Percentiles rank a stretch among this genome's conserved stretches.
phyloP scores from a whole-genome alignment of 2,329 filamentous ascomycete species.

The Pseudogymnoascus sp. region DNA sequence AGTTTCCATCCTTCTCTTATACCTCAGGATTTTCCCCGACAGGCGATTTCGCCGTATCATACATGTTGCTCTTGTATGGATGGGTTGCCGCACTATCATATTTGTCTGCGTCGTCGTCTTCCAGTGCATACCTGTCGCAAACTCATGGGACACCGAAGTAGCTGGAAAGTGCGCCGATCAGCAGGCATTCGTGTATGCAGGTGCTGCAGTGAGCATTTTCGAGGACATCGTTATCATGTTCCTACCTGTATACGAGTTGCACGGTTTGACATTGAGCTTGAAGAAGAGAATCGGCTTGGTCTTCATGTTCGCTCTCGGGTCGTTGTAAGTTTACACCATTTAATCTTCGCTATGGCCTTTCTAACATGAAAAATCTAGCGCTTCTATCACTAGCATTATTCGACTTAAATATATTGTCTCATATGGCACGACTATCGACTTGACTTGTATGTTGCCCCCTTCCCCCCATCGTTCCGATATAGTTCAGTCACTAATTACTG shows the following conservation, averaged over 20 bases:
- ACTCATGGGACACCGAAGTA: constrained; percentile 16
- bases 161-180: constrained; percentile 48
- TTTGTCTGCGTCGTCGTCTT: constrained; percentile 17
- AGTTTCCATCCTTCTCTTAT: constrained; percentile 19
- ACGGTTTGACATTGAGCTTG: constrained; percentile 51
- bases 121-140: constrained; percentile 20
- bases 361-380: constrained; percentile 15
- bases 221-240: constrained; percentile 61
- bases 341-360: background rate
- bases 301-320: constrained; percentile 59
- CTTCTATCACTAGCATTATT: constrained; percentile 21
- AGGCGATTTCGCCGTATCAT: constrained; percentile 12
- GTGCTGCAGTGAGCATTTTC: constrained; percentile 59
- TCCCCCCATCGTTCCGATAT: background rate
- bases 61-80: constrained; percentile 13
- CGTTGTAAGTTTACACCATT: constrained; percentile 44
- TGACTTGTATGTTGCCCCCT: constrained; percentile 18
- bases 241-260: constrained; percentile 56
- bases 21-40: constrained; percentile 18
- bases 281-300: constrained; percentile 60
- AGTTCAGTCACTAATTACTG: background rate
- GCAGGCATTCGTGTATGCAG: constrained; percentile 57
- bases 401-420: constrained; percentile 20
- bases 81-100: constrained; percentile 11
- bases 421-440: constrained; percentile 18